Base-by-base conservation (phyloP, 2,329 filamentous ascomycete species). In the Hymenoscyphus scutula region DNA sequence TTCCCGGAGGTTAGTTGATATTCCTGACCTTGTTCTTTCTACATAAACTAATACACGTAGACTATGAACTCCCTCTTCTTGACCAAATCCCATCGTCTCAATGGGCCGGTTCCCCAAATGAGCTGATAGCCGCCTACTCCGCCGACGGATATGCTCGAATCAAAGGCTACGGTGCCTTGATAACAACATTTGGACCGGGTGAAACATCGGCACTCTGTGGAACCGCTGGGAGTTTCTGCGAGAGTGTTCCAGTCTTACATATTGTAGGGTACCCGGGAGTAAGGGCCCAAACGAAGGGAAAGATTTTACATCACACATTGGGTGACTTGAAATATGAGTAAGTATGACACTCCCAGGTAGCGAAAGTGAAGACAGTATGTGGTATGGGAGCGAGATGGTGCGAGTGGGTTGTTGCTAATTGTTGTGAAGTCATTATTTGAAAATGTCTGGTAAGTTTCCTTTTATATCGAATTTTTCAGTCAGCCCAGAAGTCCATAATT, bases 191-290 rank as follows among this genome's bases (percentile, higher is more conserved):
- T 65, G 80, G 80, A 17, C 79, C 81, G 6, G 80, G 80, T 10
- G 80, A 82, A 68, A 72, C 81, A 17, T 84, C 82, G 1, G 82
- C 82, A 10, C 76, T 85, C 67, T 84, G 85, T 66, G 83, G 80
- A 34, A 80, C 84, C 65, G 83, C 82, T 2, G 84, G 84, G 0
- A 80, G 82, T 3, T 85, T 81, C 68, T 77, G 82, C 5, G 84
- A 86, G 72, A 76, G 76, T 32, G 81, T 81, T 0, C 77, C 82
- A 0, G 78, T 86, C 4, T 77, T 85, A 7, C 84, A 86, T 63
- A 81, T 86, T 57, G 82, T 85, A 19, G 84, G 84, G 3, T 62
- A 63, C 32, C 63, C 65, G 0, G 51, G 56, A 1, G 51, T 53
- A 8, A 53, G 34, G 19, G 58, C 61, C 7, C 63, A 65, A 34